phyloP scores from a whole-genome alignment of 768 basidiomycete genomes.

The Leucocoprinus sp. region DNA sequence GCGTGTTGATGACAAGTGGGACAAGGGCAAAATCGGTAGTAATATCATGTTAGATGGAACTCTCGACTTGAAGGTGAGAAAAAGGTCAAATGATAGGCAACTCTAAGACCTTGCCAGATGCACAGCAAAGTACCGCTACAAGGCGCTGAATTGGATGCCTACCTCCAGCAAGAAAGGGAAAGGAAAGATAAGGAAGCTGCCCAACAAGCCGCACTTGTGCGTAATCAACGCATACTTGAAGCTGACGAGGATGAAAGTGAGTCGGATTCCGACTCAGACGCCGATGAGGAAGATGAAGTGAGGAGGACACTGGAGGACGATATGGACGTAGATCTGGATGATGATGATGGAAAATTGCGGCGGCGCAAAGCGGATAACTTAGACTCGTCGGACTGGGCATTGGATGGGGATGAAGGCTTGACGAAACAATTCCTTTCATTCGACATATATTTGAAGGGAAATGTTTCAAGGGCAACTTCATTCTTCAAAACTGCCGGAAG shows the following conservation, averaged over 20 bases:
- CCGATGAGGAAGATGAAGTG: conserved; percentile 58
- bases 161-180: conserved; percentile 65
- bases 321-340: conserved; percentile 37
- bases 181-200: conserved; percentile 80
- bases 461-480: conserved; percentile 75
- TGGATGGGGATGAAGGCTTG: conserved; percentile 70
- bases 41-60: conserved; percentile 75
- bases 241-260: conserved; percentile 89
- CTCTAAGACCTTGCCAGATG: conserved; percentile 40
- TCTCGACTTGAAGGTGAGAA: conserved; percentile 55
- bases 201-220: conserved; percentile 73
- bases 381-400: conserved; percentile 57
- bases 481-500: conserved; percentile 78
- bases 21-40: conserved; percentile 81
- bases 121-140: conserved; percentile 83
- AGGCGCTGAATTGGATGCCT: conserved; percentile 80
- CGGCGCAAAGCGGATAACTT: conserved; percentile 30
- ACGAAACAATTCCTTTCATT: conserved; percentile 76
- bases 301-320: conserved; percentile 46
- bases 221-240: conserved; percentile 84
- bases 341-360: conserved; percentile 18
- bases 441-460: conserved; percentile 97
- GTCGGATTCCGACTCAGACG: conserved; percentile 63
- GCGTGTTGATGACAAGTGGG: conserved; percentile 76
- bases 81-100: not conserved